Conservation (phyloP, 306 rosid species). For the Acmispon strigosus region DNA sequence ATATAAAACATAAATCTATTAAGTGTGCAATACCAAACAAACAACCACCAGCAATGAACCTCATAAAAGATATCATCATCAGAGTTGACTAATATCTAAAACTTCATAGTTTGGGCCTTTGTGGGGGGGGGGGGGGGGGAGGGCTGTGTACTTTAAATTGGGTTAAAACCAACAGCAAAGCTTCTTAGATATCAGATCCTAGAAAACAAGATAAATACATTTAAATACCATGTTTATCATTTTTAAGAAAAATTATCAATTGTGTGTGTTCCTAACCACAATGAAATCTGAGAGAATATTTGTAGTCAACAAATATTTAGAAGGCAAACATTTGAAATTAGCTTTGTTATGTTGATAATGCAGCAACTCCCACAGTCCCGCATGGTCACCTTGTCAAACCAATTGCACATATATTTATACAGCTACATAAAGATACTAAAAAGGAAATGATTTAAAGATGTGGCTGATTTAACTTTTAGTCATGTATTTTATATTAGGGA, state of each 20-base stretch:
- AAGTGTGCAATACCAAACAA: not conserved
- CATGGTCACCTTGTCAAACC: not conserved
- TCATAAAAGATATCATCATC: not conserved
- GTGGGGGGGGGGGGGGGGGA: too few species aligned
- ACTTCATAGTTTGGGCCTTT: not conserved
- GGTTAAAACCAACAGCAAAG: not conserved
- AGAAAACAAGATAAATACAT: not conserved
- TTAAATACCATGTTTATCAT: not conserved
- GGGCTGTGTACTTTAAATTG: not conserved
- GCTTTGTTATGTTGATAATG: not conserved
- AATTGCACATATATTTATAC: not conserved
- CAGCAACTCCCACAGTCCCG: not conserved
- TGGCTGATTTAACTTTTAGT: not conserved
- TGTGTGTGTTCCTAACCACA: not conserved
- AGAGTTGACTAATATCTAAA: not conserved
- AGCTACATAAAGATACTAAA: not conserved
- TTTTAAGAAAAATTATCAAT: not conserved
- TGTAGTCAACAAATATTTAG: not conserved
- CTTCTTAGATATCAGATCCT: not conserved
- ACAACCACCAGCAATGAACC: constrained; percentile 1
- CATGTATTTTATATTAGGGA: not conserved
- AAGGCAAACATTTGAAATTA: not conserved
- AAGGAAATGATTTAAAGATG: not conserved
- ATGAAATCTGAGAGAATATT: not conserved
- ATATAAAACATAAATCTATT: not conserved